Percentiles rank a stretch among this genome's conserved stretches.
These are phyloP conservation scores for Sclerospora graminicola DNA, from an alignment of 352 stramenopile species.

Conservation along the genomic window DNA sequence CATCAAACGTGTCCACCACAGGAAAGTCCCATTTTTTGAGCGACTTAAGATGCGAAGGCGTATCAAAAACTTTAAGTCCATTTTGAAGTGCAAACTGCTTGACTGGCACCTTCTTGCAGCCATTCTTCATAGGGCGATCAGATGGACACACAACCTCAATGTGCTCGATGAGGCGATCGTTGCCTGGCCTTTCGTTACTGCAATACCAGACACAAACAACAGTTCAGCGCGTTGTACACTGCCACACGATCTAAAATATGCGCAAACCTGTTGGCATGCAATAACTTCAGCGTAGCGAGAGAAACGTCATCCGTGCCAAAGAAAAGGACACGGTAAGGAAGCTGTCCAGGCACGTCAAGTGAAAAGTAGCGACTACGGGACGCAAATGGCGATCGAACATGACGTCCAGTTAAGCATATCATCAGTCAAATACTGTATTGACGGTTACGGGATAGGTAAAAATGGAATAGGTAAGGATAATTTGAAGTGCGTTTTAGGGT, in stretches of 20 bases:
- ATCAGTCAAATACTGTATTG: too few relatives aligned
- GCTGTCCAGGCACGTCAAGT: constrained; percentile 16
- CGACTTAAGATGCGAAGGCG: constrained; percentile 59
- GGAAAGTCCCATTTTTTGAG: constrained; percentile 69
- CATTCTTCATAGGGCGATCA: constrained; percentile 65
- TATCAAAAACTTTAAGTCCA: constrained; percentile 50
- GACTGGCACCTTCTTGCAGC: constrained; percentile 56
- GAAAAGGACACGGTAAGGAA: constrained; percentile 60
- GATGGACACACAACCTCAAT: constrained; percentile 75
- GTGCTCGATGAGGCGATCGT: constrained; percentile 29
- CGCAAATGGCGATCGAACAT: constrained; percentile 1
- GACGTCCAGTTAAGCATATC: too few relatives aligned
- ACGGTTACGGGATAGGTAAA: too few relatives aligned
- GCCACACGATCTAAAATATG: constrained; percentile 2
- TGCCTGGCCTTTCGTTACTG: constrained; percentile 20
- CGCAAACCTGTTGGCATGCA: constrained; percentile 58
- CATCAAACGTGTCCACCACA: constrained; percentile 39
- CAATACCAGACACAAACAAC: not conserved
- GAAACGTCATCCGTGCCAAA: constrained; percentile 83
- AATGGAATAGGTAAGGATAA: too few relatives aligned
- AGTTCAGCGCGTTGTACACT: not conserved
- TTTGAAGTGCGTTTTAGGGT: too few relatives aligned
- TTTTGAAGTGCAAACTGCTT: constrained; percentile 60
- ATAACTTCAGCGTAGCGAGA: constrained; percentile 52
- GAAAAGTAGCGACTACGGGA: constrained; percentile 17